Base-by-base conservation (phyloP, 2,329 filamentous ascomycete genomes). In the Pseudogymnoascus destructans region DNA sequence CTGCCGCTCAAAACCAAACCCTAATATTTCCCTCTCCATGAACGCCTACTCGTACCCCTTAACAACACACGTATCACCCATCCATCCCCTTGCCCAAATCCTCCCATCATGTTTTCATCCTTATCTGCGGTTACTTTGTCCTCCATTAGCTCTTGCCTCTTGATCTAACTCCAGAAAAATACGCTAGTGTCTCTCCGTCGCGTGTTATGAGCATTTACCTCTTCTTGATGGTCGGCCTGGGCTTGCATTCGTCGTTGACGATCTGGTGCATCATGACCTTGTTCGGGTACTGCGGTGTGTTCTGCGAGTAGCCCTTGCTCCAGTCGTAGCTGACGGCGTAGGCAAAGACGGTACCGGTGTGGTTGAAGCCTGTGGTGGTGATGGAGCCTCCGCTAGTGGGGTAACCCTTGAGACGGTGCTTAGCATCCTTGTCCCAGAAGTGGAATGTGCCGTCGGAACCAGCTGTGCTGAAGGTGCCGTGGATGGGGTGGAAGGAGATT, bases 401-500 rank as follows among this genome's bases (percentile, higher is more conserved):
- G 68, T 91, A 98, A 11, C 93, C 93, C 77, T 93, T 93, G 61
- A 93, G 79, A 35, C 88, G 79, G 73, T 93, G 87, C 74, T 93
- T 93, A 60, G 88, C 88, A 67, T 92, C 87, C 75, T 91, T 91
- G 67, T 98, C 93, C 88, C 88, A 93, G 79, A 92, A 93, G 75
- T 93, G 88, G 77, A 97, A 98, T 0, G 93, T 96, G 58, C 93
- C 93, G 72, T 98, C 93, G 32, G 85, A 87, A 58, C 93, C 93
- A 54, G 93, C 90, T 2, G 93, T 98, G 74, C 87, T 95, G 76
- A 98, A 98, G n/a, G 93, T 98, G 68, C 93, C 93, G 72, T 96
- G 91, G 10, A 87, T 79, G 1, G 93, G 93, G 74, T 98, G 93
- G 82, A 97, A 97, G 21, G 89, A 95, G 72, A 98, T 98, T 65